phyloP scores from a whole-genome alignment of 208 protist species.

The Endotrypanum monterogeii region DNA sequence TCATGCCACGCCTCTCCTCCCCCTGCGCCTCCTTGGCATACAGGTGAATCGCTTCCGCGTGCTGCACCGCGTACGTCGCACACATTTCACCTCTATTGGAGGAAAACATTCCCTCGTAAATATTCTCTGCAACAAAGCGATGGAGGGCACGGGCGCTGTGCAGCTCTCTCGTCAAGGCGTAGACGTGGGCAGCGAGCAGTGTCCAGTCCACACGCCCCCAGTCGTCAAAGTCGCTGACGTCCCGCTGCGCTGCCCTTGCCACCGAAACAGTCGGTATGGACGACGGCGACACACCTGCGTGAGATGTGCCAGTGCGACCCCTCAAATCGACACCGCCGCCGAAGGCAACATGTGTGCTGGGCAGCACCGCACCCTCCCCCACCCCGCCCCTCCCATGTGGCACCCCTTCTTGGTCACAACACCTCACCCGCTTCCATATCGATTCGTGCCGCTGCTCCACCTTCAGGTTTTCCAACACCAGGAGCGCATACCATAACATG shows the following conservation, averaged over 20 bases:
- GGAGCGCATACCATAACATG: slow-evolving; percentile 13
- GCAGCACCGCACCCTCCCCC: not conserved
- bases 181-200: slow-evolving; percentile 31
- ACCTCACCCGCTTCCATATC: not conserved
- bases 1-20: slow-evolving; percentile 2
- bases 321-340: not conserved
- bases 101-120: not conserved
- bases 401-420: not conserved
- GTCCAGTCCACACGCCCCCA: slow-evolving; percentile 28
- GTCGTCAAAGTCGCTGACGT: not conserved
- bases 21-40: slow-evolving; percentile 6
- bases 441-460: not conserved
- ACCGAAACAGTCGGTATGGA: not conserved
- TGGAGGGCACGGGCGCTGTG: slow-evolving; percentile 13
- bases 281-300: not conserved
- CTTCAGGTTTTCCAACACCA: not conserved
- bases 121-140: slow-evolving; percentile 13
- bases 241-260: not conserved
- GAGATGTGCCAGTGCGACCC: not conserved
- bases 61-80: slow-evolving; percentile 13
- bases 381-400: not conserved
- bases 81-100: slow-evolving; percentile 10
- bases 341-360: not conserved
- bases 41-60: not conserved
- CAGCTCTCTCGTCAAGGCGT: slow-evolving; percentile 22